Base-by-base conservation (phyloP, 2,329 filamentous ascomycete genomes). In the Monosporascus ibericus region DNA sequence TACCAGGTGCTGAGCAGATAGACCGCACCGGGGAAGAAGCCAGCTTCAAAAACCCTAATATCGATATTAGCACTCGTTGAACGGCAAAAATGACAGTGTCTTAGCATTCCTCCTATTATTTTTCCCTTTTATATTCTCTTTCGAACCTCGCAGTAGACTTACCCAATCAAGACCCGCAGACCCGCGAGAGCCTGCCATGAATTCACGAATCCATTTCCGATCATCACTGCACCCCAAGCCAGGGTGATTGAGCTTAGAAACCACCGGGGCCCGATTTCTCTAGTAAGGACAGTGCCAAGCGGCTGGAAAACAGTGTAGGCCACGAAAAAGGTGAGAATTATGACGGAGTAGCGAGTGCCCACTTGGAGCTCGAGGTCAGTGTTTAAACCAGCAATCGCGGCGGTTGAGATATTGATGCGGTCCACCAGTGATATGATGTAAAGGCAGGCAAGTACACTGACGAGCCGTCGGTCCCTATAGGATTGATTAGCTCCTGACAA, bases 1-100 rank as follows among this genome's bases (percentile, higher is more conserved):
- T 87, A 88, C 84, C 84, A 88, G 58, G 81, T 85, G 1, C 77
- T 81, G 1, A 87, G 71, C 56, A 85, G 85, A 69, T 76, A 48
- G 68, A 76, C 52, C 70, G 85, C 77, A 6, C 79, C 79, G 2
- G 78, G 78, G 58, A 78, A 80, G 0, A 84, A 68, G 4, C 80
- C 80, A 22, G 78, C 71, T 64, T 85, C 81, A 40, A 71, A 76
- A 39, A 83, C 59, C 20, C 81, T 30, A 11, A 30, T 30, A 3
- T 30, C 27, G 3, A 11, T 30, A 30, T 30, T 11, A 30, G 27
- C 8, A 11, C 27, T 9, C 9, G 8, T 30, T 30, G 8, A 9
- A 30, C 3, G n/a, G 2, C 8, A 11, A 30, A 30, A 30, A 3
- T 30, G 8, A 1, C 8, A 30, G 9, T 30, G 9, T 3, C 2